A percentile compares a stretch with the other conserved stretches of the same genome.
Evolutionary conservation across 352 stramenopile species (phyloP).

Genomic region (Globisporangium spiculum): DNA sequence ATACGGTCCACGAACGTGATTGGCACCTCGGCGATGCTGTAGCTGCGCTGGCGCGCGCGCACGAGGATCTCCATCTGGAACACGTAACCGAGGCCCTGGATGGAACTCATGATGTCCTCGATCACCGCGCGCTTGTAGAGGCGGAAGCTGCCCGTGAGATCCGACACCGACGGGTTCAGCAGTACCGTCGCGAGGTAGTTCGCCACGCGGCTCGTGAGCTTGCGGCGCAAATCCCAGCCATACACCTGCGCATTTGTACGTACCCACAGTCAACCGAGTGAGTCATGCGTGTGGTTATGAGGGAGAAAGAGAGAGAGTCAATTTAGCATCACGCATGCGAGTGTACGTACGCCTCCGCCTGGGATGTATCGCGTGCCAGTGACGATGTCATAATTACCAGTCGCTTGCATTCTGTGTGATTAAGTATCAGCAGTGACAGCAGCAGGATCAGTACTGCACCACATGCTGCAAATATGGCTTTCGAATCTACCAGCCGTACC

Average conservation of each 20-base stretch:
- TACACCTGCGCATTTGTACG: conserved; percentile 63
- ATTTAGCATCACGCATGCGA: background rate
- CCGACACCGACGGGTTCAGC: conserved; percentile 92
- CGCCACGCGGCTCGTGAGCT: conserved; percentile 95
- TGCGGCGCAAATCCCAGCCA: conserved; percentile 96
- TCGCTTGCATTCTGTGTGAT: conserved; percentile 55
- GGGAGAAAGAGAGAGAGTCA: background rate
- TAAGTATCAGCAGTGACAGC: background rate
- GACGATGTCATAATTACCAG: conserved; percentile 92
- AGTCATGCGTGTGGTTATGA: background rate
- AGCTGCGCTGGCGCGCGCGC: conserved; percentile 88
- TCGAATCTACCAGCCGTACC: conserved; percentile 24
- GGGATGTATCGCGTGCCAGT: conserved; percentile 94
- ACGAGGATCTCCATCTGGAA: conserved; percentile 99
- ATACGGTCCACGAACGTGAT: conserved; percentile 99
- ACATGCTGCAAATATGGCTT: background rate
- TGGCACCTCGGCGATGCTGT: conserved; percentile 93
- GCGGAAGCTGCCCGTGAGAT: conserved; percentile 97
- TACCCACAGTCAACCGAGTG: background rate
- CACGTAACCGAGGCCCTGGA: conserved; percentile 92
- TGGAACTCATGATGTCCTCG: conserved; percentile 92
- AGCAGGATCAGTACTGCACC: background rate
- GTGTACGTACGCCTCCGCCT: conserved; percentile 88
- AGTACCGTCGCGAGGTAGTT: conserved; percentile 98
- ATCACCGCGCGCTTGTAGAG: conserved; percentile 96